Evolutionary conservation across 768 basidiomycete species (phyloP), one percentile per base, ranked within the genome.

Genomic region (Lactarius hengduanensis): DNA sequence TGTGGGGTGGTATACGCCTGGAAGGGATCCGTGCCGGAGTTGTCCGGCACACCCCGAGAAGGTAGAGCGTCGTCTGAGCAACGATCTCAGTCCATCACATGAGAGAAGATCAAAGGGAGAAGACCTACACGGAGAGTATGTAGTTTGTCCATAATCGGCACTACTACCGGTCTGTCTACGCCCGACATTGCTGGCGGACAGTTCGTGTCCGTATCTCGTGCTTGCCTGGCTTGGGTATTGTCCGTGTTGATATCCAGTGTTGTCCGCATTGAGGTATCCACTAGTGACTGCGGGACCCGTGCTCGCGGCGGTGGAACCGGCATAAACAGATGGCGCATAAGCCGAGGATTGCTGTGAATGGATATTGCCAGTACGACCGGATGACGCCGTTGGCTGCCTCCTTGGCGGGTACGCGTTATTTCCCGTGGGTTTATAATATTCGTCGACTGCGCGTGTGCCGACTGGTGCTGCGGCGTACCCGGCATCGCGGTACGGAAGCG

Each of bases 391-490:
- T 60, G 69, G 70, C 59, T 69, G 74, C 40, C 71, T 65, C 26
- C 72, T 78, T 2, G 83, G 82, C 22, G 85, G 77, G 64, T 82
- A 80, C 16, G 78, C 79, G 22, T 61, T 84, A 79, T 57, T 68
- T 56, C 73, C 75, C 20, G 79, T 72, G 26, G 78, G 64, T 38
- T 81, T 77, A 72, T 92, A 90, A 67, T 91, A 92, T 26, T 89
- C 89, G 71, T 93, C 91, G 7, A 92, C 80, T 5, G 92, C 85
- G 53, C 89, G 84, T 47, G 84, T 82, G 2, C 91, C 91, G 18
- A 78, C 75, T 5, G 86, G 77, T 26, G 82, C 89, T 68, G 84
- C 87, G 2, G 84, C 80, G 73, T 93, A 93, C 8, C 89, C 90
- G 62, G 79, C 77, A 40, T 74, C 74, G n/a, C 66, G 72, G 22